Conservation (phyloP, 1,284 basidiomycete genomes). For the Ganoderma lingzhi region DNA sequence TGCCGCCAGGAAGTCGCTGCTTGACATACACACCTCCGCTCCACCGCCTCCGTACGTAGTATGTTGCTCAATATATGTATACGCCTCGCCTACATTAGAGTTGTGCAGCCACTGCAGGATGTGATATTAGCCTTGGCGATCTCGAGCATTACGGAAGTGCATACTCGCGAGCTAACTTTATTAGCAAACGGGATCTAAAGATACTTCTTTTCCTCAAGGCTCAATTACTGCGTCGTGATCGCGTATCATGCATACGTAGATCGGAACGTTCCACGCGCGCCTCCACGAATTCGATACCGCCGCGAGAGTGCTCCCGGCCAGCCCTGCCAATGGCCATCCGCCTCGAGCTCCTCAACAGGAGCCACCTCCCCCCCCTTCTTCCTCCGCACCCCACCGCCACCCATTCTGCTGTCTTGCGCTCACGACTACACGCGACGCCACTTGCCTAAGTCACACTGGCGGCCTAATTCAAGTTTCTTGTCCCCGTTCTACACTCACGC, state of each 20-base stretch:
- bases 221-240: neutral
- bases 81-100: neutral
- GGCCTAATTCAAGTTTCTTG: neutral
- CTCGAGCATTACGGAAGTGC: neutral
- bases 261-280: conserved; percentile 4
- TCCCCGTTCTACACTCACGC: neutral
- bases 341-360: neutral
- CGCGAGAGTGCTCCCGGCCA: neutral
- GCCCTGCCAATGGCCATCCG: neutral
- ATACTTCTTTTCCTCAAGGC: neutral
- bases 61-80: neutral
- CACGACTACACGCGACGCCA: neutral
- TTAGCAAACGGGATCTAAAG: neutral
- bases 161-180: neutral
- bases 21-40: neutral
- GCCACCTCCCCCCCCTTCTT: neutral
- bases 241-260: neutral
- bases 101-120: neutral
- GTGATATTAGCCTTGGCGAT: neutral
- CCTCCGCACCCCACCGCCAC: neutral
- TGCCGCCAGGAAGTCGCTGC: neutral
- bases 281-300: neutral
- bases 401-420: neutral
- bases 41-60: neutral
- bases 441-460: neutral